Base-by-base conservation (phyloP, 176 grass and related monocot genomes). In the Canna indica region DNA sequence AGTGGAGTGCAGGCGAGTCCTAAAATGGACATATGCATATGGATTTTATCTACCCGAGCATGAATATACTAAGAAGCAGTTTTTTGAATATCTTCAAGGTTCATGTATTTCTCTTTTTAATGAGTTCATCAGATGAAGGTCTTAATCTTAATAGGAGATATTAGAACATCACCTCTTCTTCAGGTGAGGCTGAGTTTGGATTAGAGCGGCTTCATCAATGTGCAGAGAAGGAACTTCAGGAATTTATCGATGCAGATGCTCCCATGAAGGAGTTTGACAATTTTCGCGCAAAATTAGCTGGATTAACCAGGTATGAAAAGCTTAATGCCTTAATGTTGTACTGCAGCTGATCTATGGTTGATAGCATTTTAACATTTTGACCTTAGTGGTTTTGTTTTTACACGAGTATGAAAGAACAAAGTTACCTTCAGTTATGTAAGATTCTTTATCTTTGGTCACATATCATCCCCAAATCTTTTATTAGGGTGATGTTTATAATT, bases 21-120 rank as follows among this genome's bases (percentile, higher is more conserved):
- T 99, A 84, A 99, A 99, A 67, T 99, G 94, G 94, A 99, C 94
- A 62, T 99, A 99, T 80, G 82, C 94, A 4, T 99, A 93, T 82
- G 94, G 94, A 63, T 99, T 80, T 85, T 99, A 93, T 80, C 85
- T 99, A 45, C 94, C 90, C 64, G 94, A 99, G 70, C 76, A 88
- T 62, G 94, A 99, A 76, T 75, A 86, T 82, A 86, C 90, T 44
- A 99, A 99, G 73, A 99, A 86, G 58, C 84, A 88, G 17, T 99
- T 99, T 36, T 99, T 99, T 68, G 94, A 99, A 74, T 99, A 99
- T 82, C 70, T 99, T n/a, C 94, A 99, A 94, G 94, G 94, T 99
- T 68, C 34, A 78, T 67, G 73, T 72, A 77, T 79, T 39, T 76
- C 18, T 2, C 54, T 63, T 20, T 78, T 6, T 34, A 42, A 36